Conservation (phyloP, 768 basidiomycete species). For the Naematelia encephala region DNA sequence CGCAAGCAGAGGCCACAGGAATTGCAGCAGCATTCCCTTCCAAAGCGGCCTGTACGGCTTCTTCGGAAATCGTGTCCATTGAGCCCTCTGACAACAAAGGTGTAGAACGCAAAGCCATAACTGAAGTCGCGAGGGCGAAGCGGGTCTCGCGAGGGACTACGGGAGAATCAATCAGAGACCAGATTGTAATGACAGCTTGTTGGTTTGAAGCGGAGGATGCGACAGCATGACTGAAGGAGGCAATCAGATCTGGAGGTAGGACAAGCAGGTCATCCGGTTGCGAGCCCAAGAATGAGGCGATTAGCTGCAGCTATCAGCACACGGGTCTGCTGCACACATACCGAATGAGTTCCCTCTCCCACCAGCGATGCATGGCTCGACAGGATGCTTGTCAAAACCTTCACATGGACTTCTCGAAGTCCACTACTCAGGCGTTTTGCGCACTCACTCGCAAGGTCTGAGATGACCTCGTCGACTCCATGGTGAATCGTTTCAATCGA, state of each 20-base stretch:
- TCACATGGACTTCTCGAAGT: neutral
- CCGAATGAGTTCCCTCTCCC: neutral
- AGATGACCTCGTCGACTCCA: neutral
- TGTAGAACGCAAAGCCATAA: constrained; percentile 10
- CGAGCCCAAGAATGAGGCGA: neutral
- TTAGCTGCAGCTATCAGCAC: neutral
- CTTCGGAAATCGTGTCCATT: constrained; percentile 34
- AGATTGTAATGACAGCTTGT: constrained; percentile 2
- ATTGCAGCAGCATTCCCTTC: constrained; percentile 1
- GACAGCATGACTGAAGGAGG: neutral
- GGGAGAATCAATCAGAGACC: constrained; percentile 8
- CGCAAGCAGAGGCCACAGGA: neutral
- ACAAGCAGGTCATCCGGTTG: neutral
- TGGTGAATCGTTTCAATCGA: neutral
- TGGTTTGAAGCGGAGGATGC: neutral
- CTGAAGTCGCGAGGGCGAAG: constrained; percentile 19
- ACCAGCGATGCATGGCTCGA: neutral
- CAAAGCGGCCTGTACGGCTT: constrained; percentile 37
- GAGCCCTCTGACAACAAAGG: constrained; percentile 13
- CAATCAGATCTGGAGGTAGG: neutral
- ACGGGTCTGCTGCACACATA: neutral
- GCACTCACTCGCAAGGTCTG: neutral
- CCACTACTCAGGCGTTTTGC: neutral
- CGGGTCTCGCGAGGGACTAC: constrained; percentile 9
- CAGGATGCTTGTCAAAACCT: neutral